Evolutionary conservation across 345 rosid genomes (phyloP).

Genomic region (Brassica rapa): DNA sequence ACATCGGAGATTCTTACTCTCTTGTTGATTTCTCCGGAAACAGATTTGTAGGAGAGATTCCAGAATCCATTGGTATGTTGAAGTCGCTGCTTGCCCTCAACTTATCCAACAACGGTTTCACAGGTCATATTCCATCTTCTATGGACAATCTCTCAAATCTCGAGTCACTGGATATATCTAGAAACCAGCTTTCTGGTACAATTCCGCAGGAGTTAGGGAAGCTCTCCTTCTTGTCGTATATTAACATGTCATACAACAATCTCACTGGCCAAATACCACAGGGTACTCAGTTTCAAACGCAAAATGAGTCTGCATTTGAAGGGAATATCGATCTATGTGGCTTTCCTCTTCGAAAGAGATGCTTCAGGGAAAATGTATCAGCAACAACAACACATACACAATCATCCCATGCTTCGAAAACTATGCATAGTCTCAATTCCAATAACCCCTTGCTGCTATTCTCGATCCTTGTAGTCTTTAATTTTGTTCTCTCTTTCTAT

Average conservation of each 20-base stretch:
- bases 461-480: background rate
- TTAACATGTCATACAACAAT: background rate
- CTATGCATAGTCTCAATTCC: background rate
- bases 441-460: background rate
- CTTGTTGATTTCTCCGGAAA: background rate
- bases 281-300: background rate
- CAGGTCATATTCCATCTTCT: background rate
- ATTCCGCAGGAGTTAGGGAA: background rate
- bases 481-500: background rate
- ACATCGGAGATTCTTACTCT: background rate
- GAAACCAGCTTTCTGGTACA: background rate
- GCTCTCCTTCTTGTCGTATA: background rate
- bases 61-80: background rate
- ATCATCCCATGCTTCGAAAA: background rate
- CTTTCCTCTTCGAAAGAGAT: background rate
- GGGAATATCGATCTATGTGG: background rate
- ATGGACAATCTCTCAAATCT: too few species aligned
- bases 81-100: background rate
- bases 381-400: background rate
- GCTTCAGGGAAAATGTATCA: background rate
- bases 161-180: background rate
- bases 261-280: background rate
- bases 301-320: background rate
- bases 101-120: background rate
- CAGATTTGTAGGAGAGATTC: background rate